Percentiles rank a stretch among this genome's conserved stretches.
Conservation (phyloP, 1,284 basidiomycete genomes). For the Ustilago shanxiensis region DNA sequence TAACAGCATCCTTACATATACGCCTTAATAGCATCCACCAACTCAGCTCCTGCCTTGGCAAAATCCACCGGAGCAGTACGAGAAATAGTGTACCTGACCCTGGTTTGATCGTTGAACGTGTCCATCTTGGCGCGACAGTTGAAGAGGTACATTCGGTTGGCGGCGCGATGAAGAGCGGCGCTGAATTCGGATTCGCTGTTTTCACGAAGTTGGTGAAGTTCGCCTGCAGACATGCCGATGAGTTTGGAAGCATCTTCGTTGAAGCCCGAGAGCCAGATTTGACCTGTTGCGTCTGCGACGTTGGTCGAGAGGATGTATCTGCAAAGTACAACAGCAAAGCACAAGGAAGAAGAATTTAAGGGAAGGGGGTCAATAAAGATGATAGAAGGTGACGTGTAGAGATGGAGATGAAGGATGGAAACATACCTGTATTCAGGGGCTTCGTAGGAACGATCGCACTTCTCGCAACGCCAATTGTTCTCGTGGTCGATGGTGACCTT, state of each 20-base stretch:
- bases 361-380: background rate
- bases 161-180: slow-evolving; percentile 77
- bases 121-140: slow-evolving; percentile 82
- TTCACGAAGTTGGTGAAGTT: slow-evolving; percentile 80
- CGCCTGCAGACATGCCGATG: slow-evolving; percentile 81
- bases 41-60: slow-evolving; percentile 61
- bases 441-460: slow-evolving; percentile 83
- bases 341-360: background rate
- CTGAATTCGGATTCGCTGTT: slow-evolving; percentile 78
- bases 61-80: slow-evolving; percentile 59
- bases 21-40: slow-evolving; percentile 60
- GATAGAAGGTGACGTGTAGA: too few species aligned
- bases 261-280: slow-evolving; percentile 94
- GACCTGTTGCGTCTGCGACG: slow-evolving; percentile 87
- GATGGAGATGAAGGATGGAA: background rate
- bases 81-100: slow-evolving; percentile 66
- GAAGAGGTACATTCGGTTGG: slow-evolving; percentile 83
- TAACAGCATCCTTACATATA: slow-evolving; percentile 28
- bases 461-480: slow-evolving; percentile 88
- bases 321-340: background rate
- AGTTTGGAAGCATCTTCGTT: slow-evolving; percentile 89
- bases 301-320: slow-evolving; percentile 89
- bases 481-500: slow-evolving; percentile 82
- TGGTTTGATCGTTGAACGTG: slow-evolving; percentile 64
- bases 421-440: slow-evolving; percentile 79